These are phyloP conservation scores for Canna indica DNA, from an alignment of 176 grass and related monocot genomes.

Conservation along the genomic window DNA sequence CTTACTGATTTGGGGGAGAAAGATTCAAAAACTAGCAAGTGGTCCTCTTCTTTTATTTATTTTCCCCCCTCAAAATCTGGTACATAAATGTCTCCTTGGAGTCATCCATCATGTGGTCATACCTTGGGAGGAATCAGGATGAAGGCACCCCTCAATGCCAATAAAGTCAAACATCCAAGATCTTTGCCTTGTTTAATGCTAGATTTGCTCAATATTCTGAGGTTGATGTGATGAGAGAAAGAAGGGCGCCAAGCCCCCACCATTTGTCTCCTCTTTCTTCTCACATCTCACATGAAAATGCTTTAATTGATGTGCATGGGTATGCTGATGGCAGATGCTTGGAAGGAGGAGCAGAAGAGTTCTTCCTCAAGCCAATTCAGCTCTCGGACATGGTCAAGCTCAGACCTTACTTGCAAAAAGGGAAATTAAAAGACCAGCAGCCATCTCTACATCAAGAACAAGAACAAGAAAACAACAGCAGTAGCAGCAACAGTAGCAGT, in stretches of 20 bases:
- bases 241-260: neutral
- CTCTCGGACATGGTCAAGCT: constrained; percentile 86
- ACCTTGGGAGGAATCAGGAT: neutral
- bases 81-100: neutral
- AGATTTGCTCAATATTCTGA: neutral
- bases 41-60: neutral
- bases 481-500: constrained; percentile 19
- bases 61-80: neutral
- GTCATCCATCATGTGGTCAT: neutral
- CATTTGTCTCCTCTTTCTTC: neutral
- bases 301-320: no score
- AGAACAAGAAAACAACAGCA: constrained; percentile 22
- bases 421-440: constrained; percentile 46
- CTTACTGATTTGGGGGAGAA: neutral
- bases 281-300: neutral
- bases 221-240: neutral
- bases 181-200: neutral
- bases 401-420: constrained; percentile 75
- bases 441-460: constrained; percentile 29
- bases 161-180: neutral
- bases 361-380: constrained; percentile 84
- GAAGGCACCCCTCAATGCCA: neutral
- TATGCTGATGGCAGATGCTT: constrained; percentile 72
- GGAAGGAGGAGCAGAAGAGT: constrained; percentile 92
- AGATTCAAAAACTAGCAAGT: neutral